These are phyloP conservation scores for Fusarium staphyleae DNA, from an alignment of 2,329 filamentous ascomycete species.

Conservation along the genomic window DNA sequence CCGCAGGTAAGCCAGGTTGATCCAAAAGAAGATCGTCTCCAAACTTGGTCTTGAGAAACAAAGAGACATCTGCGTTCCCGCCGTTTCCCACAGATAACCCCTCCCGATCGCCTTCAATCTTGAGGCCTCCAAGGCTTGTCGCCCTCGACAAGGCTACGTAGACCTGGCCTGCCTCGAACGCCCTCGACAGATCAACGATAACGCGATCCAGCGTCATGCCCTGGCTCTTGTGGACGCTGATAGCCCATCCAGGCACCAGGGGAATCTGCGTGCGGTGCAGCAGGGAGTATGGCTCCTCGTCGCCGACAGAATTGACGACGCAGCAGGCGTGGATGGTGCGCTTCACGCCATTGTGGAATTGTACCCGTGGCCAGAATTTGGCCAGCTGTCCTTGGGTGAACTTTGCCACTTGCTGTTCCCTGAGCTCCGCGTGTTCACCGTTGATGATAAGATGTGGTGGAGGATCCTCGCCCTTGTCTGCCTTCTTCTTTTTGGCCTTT, in stretches of 20 bases:
- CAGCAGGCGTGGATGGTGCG: conserved; percentile 60
- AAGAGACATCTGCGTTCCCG: conserved; percentile 8
- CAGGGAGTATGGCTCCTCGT: conserved; percentile 53
- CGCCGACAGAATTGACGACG: conserved; percentile 55
- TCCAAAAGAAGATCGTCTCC: background rate
- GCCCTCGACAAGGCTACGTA: conserved; percentile 56
- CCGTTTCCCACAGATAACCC: background rate
- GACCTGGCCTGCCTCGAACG: conserved; percentile 65
- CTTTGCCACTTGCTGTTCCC: conserved; percentile 2
- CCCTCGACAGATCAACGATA: conserved; percentile 58
- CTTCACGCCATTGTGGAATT: conserved; percentile 56
- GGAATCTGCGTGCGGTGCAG: conserved; percentile 68
- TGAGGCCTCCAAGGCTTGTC: conserved; percentile 26
- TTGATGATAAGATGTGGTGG: background rate
- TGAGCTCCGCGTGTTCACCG: conserved; percentile 11
- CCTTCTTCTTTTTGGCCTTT: background rate
- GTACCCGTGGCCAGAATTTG: conserved; percentile 46
- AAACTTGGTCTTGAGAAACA: conserved; percentile 16
- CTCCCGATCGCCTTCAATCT: conserved; percentile 8
- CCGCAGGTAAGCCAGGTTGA: too few relatives aligned
- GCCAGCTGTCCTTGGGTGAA: conserved; percentile 12
- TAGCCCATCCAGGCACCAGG: conserved; percentile 65
- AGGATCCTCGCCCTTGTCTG: background rate
- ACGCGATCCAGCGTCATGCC: conserved; percentile 68
- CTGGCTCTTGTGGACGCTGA: conserved; percentile 69